Evolutionary conservation across 2,329 filamentous ascomycete genomes (phyloP).

Genomic region (Aspergillus luchuensis): DNA sequence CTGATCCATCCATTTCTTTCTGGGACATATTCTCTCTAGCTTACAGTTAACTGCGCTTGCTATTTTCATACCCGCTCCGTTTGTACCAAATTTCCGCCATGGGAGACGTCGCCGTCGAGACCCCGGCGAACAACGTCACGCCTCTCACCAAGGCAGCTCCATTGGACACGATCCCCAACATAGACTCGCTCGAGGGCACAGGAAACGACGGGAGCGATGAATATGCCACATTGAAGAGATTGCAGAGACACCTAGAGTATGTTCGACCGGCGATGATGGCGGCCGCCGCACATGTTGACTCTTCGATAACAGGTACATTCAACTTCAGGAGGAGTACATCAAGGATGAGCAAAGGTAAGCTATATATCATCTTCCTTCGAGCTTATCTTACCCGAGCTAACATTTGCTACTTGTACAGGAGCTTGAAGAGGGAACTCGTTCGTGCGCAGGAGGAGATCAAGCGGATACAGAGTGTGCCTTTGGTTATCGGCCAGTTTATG

Average conservation of each 20-base stretch:
- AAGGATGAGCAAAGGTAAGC: conserved; percentile 94
- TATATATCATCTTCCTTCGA: neutral
- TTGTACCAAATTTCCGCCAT: conserved; percentile 52
- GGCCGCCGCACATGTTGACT: conserved; percentile 21
- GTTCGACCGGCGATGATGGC: conserved; percentile 28
- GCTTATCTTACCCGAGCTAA: conserved; percentile 14
- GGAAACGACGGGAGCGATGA: conserved; percentile 82
- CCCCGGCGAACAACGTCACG: conserved; percentile 69
- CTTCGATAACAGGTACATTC: conserved; percentile 69
- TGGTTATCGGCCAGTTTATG: conserved; percentile 99
- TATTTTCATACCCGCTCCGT: neutral
- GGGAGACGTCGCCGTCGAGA: conserved; percentile 87
- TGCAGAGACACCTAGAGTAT: conserved; percentile 93
- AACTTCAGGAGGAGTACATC: conserved; percentile 99
- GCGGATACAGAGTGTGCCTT: conserved; percentile 94
- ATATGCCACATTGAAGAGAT: conserved; percentile 92
- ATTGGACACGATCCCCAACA: conserved; percentile 78
- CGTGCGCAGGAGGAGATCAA: conserved; percentile 99
- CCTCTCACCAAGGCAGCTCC: conserved; percentile 80
- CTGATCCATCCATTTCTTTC: neutral
- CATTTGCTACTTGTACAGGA: conserved; percentile 55
- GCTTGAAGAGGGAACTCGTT: conserved; percentile 94
- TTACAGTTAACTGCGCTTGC: neutral
- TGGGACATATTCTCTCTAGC: neutral
- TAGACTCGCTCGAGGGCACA: conserved; percentile 85